Conservation (phyloP, 371 early-diverging fungal species). For the Mucor indicus region DNA sequence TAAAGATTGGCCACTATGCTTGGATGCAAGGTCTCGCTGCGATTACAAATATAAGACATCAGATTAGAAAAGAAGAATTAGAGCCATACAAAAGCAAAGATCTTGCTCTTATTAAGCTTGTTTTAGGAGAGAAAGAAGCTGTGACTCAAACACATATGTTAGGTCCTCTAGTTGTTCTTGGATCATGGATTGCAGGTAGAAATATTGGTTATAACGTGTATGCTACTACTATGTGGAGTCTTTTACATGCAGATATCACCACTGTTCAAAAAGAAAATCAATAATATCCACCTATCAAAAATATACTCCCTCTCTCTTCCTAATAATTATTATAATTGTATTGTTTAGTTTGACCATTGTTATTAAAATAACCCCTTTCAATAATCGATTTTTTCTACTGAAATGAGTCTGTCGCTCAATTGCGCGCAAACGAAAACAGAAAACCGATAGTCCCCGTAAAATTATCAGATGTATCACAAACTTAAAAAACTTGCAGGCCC, state of each 20-base stretch:
- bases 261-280: no score
- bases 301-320: no score
- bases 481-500: no score
- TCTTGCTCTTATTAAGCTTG: slow-evolving; percentile 33
- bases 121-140: slow-evolving; percentile 43
- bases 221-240: slow-evolving; percentile 25
- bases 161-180: slow-evolving; percentile 31
- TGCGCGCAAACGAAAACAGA: no score
- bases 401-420: no score
- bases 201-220: slow-evolving; percentile 33
- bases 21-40: slow-evolving; percentile 42
- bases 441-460: no score
- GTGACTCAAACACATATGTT: slow-evolving; percentile 36
- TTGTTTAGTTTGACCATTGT: no score
- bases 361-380: no score
- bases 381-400: no score
- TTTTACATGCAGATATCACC: slow-evolving; percentile 20
- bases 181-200: slow-evolving; percentile 41
- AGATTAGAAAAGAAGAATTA: slow-evolving; percentile 28
- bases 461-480: no score
- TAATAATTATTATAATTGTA: no score
- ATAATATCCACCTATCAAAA: no score
- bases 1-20: slow-evolving; percentile 54
- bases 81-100: slow-evolving; percentile 39
- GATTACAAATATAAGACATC: slow-evolving; percentile 23